Evolutionary conservation across 306 rosid species (phyloP), one percentile per base, ranked within the genome.

Genomic region (Prinsepia uniflora): DNA sequence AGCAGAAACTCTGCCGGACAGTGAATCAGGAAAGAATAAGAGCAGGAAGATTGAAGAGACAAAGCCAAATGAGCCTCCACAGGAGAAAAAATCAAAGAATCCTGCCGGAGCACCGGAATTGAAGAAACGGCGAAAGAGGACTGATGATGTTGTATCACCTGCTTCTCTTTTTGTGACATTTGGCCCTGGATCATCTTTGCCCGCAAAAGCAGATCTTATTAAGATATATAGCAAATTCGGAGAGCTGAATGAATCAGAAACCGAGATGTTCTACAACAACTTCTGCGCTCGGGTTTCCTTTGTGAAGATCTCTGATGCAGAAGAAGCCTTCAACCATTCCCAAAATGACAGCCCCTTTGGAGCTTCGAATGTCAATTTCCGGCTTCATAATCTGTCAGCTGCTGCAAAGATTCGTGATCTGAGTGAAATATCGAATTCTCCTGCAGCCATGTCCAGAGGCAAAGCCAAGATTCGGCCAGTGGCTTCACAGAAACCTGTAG

Each of bases 281-380:
- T 73, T 70, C 78, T 81, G 86, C n/a, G 97, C 94, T 63, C 85
- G 87, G 66, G 81, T 92, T 22, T 81, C 66, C 43, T 92, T 89
- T 82, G 48, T 57, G 10, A 81, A 64, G 67, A 57, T 76, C 19
- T 61, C 77, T 39, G 90, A 92, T 48, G 97, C 96, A 0, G 80
- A 87, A 71, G 75, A 72, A 40, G 97, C 97, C 19, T 80, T 78
- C 11, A 78, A 67, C 11, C 74, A 81, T 7, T 89, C 94, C 5
- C 70, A 77, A 30, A 78, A 64, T n/a, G 59, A 14, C 67, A 85
- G 72, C 74, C 97, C 94, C 1, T 92, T 92, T 49, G 83, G 68
- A 49, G 24, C 80, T 52, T 66, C 77, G 8, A 69, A 72, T 1
- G 96, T 84, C 12, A 83, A 67, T 63, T 89, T 81, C 72, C 63